Base-by-base conservation (phyloP, 495 filamentous ascomycete genomes). In the Chaetomidium leptoderma region DNA sequence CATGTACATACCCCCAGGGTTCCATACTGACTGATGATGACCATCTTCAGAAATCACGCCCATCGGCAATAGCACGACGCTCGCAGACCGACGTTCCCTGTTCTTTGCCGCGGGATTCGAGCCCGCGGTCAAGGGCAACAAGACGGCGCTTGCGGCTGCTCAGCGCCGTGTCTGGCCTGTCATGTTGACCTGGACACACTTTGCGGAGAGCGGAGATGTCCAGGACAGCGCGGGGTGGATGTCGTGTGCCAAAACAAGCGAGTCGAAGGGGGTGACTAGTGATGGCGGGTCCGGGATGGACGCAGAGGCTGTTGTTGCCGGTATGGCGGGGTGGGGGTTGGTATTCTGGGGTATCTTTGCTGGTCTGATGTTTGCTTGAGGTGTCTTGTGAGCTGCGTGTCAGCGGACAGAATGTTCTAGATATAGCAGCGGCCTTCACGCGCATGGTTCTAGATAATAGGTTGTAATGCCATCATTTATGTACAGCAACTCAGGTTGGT, bases 111-210 rank as follows among this genome's bases (percentile, higher is more conserved):
- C 51, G 2, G 61, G 47, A 0, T 58, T 49, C 9, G 50, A 30
- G 4, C 50, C 64, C 4, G 35, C n/a, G 7, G 27, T 30, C 0
- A 53, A 44, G 32, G 46, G 57, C 21, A 61, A 66, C 39, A 17
- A n/a, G 16, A 32, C 53, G 3, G 45, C 55, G 26, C 23, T 64
- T 2, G 33, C 24, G 49, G 47, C 26, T 7, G 57, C 59, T 10
- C 24, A 62, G 53, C 27, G 46, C 0, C 46, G 19, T 17, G 55
- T 64, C 6, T 64, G 61, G 64, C 62, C 64, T 14, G 52, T 64
- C n/a, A n/a, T 66, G 55, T 4, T 64, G 40, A 61, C 59, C 7
- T 64, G 64, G 64, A 62, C 64, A 37, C 62, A 64, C 37, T 62
- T 64, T 40, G 53, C 37, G 1, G 40, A 37, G 14, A 17, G 29